Evolutionary conservation across 2,329 filamentous ascomycete species (phyloP).

Genomic region (Cercospora beticola): DNA sequence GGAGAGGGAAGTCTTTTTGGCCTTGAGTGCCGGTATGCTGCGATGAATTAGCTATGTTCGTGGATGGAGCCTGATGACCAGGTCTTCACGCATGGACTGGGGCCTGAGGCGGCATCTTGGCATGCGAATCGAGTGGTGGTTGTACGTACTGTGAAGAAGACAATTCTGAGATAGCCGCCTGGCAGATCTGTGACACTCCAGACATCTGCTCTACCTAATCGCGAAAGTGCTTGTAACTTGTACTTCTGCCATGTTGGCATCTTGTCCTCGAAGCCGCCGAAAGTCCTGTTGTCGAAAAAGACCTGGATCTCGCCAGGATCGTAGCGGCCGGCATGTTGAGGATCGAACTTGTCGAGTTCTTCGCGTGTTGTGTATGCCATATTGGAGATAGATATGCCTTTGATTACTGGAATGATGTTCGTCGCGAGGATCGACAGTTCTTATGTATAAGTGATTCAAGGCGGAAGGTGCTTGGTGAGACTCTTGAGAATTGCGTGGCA

Average conservation of each 20-base stretch:
- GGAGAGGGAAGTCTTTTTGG: constrained; percentile 34
- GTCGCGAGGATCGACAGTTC: neutral
- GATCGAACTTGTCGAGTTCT: constrained; percentile 29
- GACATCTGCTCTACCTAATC: constrained; percentile 29
- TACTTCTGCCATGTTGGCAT: constrained; percentile 30
- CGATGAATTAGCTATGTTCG: neutral
- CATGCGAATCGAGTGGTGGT: neutral
- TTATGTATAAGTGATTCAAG: neutral
- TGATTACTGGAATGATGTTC: neutral
- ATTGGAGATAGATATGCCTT: neutral
- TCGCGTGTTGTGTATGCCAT: constrained; percentile 6
- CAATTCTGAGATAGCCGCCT: constrained; percentile 32
- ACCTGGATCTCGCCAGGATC: constrained; percentile 36
- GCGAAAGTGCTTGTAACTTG: constrained; percentile 30
- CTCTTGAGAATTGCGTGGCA: constrained; percentile 1
- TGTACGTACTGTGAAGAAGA: constrained; percentile 36
- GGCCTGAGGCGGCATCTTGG: neutral
- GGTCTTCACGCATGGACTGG: neutral
- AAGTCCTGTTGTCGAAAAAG: constrained; percentile 36
- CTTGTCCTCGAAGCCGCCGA: constrained; percentile 29
- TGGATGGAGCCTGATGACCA: neutral
- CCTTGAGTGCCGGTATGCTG: constrained; percentile 37
- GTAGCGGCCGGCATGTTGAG: constrained; percentile 29
- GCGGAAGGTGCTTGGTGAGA: neutral
- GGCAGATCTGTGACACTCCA: constrained; percentile 30